Conservation (phyloP, 176 grass and related monocot genomes). For the Rhipidocladum racemiflorum region DNA sequence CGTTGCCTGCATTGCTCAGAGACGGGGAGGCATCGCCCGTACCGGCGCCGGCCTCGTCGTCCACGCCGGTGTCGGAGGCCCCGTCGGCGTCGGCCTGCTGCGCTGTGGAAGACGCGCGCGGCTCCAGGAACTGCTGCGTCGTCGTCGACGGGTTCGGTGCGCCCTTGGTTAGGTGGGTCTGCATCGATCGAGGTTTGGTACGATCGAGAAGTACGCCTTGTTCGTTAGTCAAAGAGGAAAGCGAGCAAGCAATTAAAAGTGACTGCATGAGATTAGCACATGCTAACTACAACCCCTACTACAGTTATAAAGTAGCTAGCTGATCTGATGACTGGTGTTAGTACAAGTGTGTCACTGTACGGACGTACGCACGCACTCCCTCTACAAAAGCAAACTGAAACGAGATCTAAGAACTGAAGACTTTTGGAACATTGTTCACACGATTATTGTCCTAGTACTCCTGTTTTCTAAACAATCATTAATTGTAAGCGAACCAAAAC, state of each 20-base stretch:
- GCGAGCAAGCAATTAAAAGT: slow-evolving; percentile 24
- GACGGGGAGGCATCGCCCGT: slow-evolving; percentile 23
- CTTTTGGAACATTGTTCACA: background rate
- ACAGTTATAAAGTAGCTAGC: background rate
- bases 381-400: slow-evolving; percentile 2
- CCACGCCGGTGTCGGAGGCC: slow-evolving; percentile 18
- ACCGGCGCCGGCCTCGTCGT: slow-evolving; percentile 38
- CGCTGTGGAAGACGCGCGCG: slow-evolving; percentile 22
- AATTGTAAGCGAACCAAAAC: background rate
- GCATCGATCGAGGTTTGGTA: slow-evolving; percentile 33
- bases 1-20: slow-evolving; percentile 18
- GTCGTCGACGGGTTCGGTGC: slow-evolving; percentile 9
- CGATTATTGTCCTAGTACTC: background rate
- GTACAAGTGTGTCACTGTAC: background rate
- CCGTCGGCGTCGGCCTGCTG: background rate
- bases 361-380: background rate
- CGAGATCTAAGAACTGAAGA: background rate
- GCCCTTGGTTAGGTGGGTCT: slow-evolving; percentile 25
- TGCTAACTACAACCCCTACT: slow-evolving; percentile 32
- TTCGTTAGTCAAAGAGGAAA: slow-evolving; percentile 49
- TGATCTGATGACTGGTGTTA: background rate
- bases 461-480: background rate
- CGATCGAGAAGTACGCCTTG: slow-evolving; percentile 4
- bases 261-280: slow-evolving; percentile 33
- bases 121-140: slow-evolving; percentile 50